Evolutionary conservation across 148 eudicot genomes (phyloP).

Genomic region (Beta vulgaris): DNA sequence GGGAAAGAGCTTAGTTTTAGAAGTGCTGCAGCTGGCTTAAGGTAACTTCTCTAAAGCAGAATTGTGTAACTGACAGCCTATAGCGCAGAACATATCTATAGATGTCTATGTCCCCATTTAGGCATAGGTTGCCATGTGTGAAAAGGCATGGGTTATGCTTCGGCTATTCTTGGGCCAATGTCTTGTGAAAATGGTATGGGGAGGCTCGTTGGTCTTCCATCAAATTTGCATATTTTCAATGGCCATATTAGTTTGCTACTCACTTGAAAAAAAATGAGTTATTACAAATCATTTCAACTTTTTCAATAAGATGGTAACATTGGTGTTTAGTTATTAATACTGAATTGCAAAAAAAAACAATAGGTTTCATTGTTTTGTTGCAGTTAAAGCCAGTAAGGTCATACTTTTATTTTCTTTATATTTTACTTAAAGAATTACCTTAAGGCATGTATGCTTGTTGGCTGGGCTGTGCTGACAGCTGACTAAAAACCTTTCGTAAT

Average conservation of each 20-base stretch:
- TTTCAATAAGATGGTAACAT: neutral
- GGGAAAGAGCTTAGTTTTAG: constrained; percentile 73
- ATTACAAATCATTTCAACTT: neutral
- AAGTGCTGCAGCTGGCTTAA: constrained; percentile 82
- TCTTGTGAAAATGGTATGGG: neutral
- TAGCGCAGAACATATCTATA: neutral
- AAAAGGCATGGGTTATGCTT: neutral
- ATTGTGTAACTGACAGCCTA: neutral
- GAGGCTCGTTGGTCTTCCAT: neutral
- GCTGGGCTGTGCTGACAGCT: too few species aligned
- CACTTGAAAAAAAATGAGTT: neutral
- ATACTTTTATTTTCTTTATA: too few species aligned
- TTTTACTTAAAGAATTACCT: too few species aligned
- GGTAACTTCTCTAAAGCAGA: constrained; percentile 39
- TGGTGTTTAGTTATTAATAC: too few species aligned
- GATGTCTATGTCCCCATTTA: neutral
- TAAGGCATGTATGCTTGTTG: too few species aligned
- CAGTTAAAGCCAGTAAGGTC: too few species aligned
- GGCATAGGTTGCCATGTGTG: neutral
- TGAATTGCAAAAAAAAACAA: too few species aligned
- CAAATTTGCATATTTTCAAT: neutral
- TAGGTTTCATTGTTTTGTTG: too few species aligned
- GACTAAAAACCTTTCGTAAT: neutral
- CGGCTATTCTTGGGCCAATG: neutral
- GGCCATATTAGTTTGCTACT: neutral